A percentile compares a stretch with the other conserved stretches of the same genome.
phyloP scores from a whole-genome alignment of 306 rosid species.

The Ammopiptanthus mongolicus region DNA sequence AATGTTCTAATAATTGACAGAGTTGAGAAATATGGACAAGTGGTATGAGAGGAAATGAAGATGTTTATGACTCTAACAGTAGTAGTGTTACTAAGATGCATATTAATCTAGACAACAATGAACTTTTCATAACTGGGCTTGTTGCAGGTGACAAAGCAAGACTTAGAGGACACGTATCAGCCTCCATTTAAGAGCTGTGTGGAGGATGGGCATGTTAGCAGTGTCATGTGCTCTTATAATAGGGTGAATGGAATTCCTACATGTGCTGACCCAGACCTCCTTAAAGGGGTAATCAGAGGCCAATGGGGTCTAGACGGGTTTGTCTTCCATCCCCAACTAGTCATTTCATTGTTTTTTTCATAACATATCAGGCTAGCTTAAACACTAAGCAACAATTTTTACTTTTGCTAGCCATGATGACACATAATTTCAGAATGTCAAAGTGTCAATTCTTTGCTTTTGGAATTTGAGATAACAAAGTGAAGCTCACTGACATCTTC shows the following conservation, averaged over 20 bases:
- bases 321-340: not conserved
- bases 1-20: not conserved
- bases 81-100: not conserved
- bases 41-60: not conserved
- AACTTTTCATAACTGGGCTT: not conserved
- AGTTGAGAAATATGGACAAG: not conserved
- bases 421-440: not conserved
- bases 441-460: not conserved
- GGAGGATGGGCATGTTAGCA: constrained; percentile 73
- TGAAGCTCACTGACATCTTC: not conserved
- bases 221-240: constrained; percentile 89
- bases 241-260: constrained; percentile 85
- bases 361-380: not conserved
- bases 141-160: constrained; percentile 72
- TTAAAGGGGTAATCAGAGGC: constrained; percentile 60
- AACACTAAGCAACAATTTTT: not conserved
- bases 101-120: not conserved
- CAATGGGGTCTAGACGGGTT: constrained; percentile 81
- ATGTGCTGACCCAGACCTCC: constrained; percentile 80
- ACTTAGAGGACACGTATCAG: constrained; percentile 73
- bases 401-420: not conserved
- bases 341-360: not conserved
- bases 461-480: not conserved
- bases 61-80: not conserved
- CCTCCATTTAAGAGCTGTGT: constrained; percentile 80